phyloP scores from a whole-genome alignment of 108 stramenopile genomes.

The Pseudonitzschia multiseries region DNA sequence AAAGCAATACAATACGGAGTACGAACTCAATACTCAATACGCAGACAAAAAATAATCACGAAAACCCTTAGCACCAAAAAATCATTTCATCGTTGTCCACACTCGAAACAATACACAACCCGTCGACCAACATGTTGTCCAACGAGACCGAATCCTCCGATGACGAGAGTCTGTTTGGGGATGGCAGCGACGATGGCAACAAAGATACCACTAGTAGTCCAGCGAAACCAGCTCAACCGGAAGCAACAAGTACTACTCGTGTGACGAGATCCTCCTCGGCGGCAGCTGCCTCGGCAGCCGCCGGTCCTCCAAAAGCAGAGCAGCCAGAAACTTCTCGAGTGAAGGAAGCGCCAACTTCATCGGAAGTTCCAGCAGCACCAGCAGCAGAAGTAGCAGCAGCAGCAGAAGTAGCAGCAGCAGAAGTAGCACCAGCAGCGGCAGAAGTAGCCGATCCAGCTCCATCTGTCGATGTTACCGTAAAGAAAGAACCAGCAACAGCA shows the following conservation, averaged over 20 bases:
- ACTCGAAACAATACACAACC: neutral
- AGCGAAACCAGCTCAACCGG: neutral
- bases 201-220: neutral
- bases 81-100: neutral
- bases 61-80: no score
- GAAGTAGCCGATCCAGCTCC: neutral
- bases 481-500: neutral
- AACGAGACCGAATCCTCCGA: neutral
- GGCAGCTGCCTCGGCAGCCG: neutral
- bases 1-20: no score
- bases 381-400: neutral
- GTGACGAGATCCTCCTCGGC: neutral
- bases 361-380: neutral
- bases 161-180: conserved; percentile 1
- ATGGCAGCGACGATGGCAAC: neutral
- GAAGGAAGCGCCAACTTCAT: neutral
- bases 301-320: conserved; percentile 9
- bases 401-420: no score
- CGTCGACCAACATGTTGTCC: neutral
- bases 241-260: neutral
- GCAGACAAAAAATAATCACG: no score
- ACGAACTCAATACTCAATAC: no score
- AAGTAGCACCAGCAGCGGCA: no score
- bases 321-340: neutral
- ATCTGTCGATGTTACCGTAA: neutral